phyloP scores from a whole-genome alignment of 805 yeast genomes.

The Metschnikowia aberdeeniae region DNA sequence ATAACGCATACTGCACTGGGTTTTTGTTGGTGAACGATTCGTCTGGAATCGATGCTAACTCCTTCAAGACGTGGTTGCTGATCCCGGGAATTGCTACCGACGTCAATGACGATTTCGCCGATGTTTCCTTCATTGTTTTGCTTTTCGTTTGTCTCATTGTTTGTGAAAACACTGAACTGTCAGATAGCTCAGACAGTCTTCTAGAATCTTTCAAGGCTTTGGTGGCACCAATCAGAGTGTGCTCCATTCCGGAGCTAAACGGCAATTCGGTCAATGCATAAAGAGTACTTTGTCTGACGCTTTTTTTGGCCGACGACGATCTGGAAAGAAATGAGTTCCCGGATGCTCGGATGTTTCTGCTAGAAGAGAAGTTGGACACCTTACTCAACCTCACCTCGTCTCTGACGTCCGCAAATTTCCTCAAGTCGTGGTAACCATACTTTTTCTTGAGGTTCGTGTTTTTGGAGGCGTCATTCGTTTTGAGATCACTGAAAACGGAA shows the following conservation, averaged over 20 bases:
- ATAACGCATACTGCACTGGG: constrained; percentile 70
- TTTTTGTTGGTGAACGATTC: constrained; percentile 59
- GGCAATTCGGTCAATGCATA: constrained; percentile 40
- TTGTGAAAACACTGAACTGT: constrained; percentile 34
- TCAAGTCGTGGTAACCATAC: constrained; percentile 44
- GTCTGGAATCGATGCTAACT: constrained; percentile 82
- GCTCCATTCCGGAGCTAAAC: constrained; percentile 17
- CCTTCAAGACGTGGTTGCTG: constrained; percentile 40
- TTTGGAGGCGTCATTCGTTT: constrained; percentile 13
- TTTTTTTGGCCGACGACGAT: constrained; percentile 26
- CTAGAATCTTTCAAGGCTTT: constrained; percentile 15
- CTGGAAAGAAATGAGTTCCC: constrained; percentile 18
- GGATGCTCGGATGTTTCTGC: constrained; percentile 6
- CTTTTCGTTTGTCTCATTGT: constrained; percentile 4
- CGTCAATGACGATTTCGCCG: constrained; percentile 18
- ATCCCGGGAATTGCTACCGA: constrained; percentile 56
- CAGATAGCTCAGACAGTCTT: constrained; percentile 26
- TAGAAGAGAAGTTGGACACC: constrained; percentile 7
- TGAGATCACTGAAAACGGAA: constrained; percentile 28
- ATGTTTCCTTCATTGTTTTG: constrained; percentile 1
- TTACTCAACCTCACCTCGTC: constrained; percentile 5
- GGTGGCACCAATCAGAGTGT: neutral
- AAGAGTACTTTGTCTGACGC: constrained; percentile 34
- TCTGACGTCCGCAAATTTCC: constrained; percentile 22
- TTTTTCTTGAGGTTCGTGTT: constrained; percentile 41